Evolutionary conservation across 768 basidiomycete genomes (phyloP), one percentile per base, ranked within the genome.

Genomic region (Pisolithus orientalis): DNA sequence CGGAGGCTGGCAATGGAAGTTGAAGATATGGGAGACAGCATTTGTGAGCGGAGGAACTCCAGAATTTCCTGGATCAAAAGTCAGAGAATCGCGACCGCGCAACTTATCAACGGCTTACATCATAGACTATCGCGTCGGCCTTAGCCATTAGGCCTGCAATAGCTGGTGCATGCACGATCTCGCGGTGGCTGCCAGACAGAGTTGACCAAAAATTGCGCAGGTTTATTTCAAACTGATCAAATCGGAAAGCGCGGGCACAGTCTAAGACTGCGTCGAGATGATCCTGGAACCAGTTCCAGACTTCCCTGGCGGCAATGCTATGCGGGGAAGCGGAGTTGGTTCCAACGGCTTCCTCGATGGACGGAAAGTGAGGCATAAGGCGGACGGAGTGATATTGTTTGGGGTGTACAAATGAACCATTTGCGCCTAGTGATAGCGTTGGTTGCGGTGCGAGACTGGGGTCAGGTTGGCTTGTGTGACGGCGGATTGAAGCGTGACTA

Each of bases 211-310:
- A 95, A 10, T 84, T 80, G 44, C 91, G 82, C 42, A 93, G 70
- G 61, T 90, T 82, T 72, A 91, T 80, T 67, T 94, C 91, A 62
- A 93, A 93, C 68, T 91, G 87, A 69, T 94, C 92, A 60, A 92
- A 89, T 38, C 90, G 79, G 73, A 85, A 87, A 16, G 80, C 72
- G 50, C 87, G 75, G 40, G 92, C 81, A 59, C 80, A 85, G 58
- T 91, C 88, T 31, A 93, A 71, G 44, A 94, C 75, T 0, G 84
- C 74, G 68, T 94, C 90, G 55, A 93, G 75, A 72, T 95, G 93
- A 52, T 91, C 87, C 67, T 89, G 86, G 75, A 95, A 95, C 85
- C 89, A 90, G 29, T 76, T 79, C 93, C 93, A 95, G 6, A 91
- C 87, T 67, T 90, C 89, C 58, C 87, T 81, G 28, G 88, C 91